Evolutionary conservation across 345 rosid species (phyloP), one percentile per base, ranked within the genome.

Genomic region (Rhizophora apiculata): DNA sequence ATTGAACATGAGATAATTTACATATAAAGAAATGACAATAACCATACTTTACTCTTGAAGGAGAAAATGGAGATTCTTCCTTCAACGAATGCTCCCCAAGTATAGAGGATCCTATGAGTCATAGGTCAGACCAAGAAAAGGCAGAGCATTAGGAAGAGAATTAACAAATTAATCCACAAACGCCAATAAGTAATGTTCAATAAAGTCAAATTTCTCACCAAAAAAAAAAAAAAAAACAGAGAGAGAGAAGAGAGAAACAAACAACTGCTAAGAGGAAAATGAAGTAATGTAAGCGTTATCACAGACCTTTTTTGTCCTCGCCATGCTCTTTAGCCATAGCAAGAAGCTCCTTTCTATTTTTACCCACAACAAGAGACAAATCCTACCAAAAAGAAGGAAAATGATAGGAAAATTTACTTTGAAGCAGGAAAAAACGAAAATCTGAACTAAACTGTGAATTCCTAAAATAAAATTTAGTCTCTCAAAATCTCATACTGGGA

Each of bases 351-450:
- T 90, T 87, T 75, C 83, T 86, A 74, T 89, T 95, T 81, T 95
- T 92, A 78, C 97, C 99, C 22, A 84, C 91, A 31, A 92, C 96
- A 77, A 87, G 97, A 67, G 99, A 87, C 98, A 95, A 87, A 71
- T 95, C 99, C 99, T 95, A 70, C 19, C 46, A 72, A 75, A 72
- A 75, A 54, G 68, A 49, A 68, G 63, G 37, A 27, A 63, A 55
- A n/a, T 48, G 37, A 43, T 56, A 55, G 54, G 32, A 24, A 55
- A 57, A 51, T 37, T 32, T 31, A 74, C 59, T 27, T 34, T 0
- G 10, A 34, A 9, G 4, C 19, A 56, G 48, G 61, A 7, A 75
- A 24, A 21, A 43, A 68, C 20, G 60, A 30, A 49, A 71, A 48
- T 62, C 5, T 21, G 11, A 62, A 18, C 32, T 60, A 22, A 9